Evolutionary conservation across 1,284 basidiomycete genomes (phyloP).

Genomic region (Schizophyllum amplum): DNA sequence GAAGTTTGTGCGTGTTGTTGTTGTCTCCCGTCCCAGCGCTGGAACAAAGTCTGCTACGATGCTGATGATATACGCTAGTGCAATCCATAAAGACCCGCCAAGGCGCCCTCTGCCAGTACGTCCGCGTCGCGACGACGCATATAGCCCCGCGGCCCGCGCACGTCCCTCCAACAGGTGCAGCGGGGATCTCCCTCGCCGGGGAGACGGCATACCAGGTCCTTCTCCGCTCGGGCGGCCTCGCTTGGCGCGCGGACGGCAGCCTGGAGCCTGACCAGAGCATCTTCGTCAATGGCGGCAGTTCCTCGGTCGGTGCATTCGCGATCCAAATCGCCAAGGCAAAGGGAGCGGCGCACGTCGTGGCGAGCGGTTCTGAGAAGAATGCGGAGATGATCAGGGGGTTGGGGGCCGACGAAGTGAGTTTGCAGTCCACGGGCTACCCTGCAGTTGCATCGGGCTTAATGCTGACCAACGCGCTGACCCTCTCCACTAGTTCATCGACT

Average conservation of each 20-base stretch:
- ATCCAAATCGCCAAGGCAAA: constrained; percentile 58
- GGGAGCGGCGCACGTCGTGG: constrained; percentile 42
- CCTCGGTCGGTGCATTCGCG: constrained; percentile 52
- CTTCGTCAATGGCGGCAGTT: constrained; percentile 60
- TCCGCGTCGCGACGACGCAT: constrained; percentile 30
- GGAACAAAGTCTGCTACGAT: not conserved
- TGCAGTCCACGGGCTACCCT: no score
- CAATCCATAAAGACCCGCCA: constrained; percentile 26
- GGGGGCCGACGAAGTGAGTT: constrained; percentile 36
- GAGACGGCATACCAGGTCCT: constrained; percentile 45
- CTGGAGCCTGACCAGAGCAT: constrained; percentile 41
- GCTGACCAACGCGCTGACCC: no score
- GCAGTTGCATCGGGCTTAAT: no score
- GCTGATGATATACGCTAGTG: constrained; percentile 6
- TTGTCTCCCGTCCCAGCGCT: no score
- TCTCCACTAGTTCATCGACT: constrained; percentile 34
- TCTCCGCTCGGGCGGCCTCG: not conserved
- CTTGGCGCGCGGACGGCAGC: constrained; percentile 31
- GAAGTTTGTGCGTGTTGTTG: constrained; percentile 21
- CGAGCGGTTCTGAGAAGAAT: constrained; percentile 48
- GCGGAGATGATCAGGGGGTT: constrained; percentile 29
- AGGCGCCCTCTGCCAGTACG: constrained; percentile 50
- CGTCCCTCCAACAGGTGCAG: constrained; percentile 43
- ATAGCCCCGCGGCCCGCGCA: constrained; percentile 38
- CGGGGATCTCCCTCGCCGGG: constrained; percentile 47